Conservation (phyloP, 2,329 filamentous ascomycete genomes). For the Apiospora sp. region DNA sequence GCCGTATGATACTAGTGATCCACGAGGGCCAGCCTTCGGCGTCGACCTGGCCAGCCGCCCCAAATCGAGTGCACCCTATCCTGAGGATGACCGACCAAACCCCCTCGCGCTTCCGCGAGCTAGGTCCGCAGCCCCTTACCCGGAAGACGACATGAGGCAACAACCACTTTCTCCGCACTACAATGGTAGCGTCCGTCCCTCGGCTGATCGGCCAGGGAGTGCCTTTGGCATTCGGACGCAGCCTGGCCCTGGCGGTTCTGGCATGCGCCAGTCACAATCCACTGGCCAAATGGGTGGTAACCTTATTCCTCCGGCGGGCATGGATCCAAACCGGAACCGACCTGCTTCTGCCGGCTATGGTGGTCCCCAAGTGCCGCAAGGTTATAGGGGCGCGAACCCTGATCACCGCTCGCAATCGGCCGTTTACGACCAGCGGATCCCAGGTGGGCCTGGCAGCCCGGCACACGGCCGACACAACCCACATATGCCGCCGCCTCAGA, state of each 20-base stretch:
- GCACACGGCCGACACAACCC: conserved; percentile 46
- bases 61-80: conserved; percentile 72
- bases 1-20: conserved; percentile 52
- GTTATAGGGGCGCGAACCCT: conserved; percentile 32
- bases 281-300: conserved; percentile 45
- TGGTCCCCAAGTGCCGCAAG: conserved; percentile 49
- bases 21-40: conserved; percentile 59
- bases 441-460: conserved; percentile 43
- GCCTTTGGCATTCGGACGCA: conserved; percentile 63
- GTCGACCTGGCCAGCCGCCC: conserved; percentile 59
- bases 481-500: conserved; percentile 36
- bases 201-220: conserved; percentile 58
- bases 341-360: conserved; percentile 55
- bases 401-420: conserved; percentile 4
- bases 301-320: conserved; percentile 51
- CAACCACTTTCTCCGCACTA: conserved; percentile 50
- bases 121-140: conserved; percentile 59
- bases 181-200: conserved; percentile 57
- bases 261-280: conserved; percentile 53
- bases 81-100: conserved; percentile 69
- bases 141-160: conserved; percentile 57
- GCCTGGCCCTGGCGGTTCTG: conserved; percentile 42
- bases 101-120: conserved; percentile 54
- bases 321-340: conserved; percentile 51
- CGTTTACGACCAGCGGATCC: conserved; percentile 25